Evolutionary conservation across 768 basidiomycete species (phyloP).

Genomic region (Phanerochaete sordida): DNA sequence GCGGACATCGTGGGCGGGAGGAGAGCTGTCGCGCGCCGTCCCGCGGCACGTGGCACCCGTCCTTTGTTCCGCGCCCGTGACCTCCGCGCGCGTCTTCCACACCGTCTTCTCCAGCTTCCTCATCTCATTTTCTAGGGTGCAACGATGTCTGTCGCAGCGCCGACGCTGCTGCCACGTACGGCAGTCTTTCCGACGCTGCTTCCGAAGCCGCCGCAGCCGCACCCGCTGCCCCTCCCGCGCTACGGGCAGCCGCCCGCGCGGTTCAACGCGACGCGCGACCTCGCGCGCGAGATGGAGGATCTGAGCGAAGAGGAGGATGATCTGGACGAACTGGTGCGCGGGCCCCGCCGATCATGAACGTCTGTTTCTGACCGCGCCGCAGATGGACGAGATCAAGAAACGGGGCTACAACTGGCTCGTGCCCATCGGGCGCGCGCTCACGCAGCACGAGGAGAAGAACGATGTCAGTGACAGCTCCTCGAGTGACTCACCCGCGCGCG

Average conservation of each 20-base stretch:
- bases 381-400: constrained; percentile 61
- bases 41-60: neutral
- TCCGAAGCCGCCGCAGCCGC: constrained; percentile 61
- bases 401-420: constrained; percentile 66
- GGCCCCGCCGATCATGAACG: neutral
- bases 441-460: constrained; percentile 81
- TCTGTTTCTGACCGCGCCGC: neutral
- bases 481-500: neutral
- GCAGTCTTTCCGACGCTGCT: constrained; percentile 62
- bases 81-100: neutral
- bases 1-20: neutral
- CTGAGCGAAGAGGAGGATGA: constrained; percentile 82
- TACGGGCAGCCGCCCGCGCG: constrained; percentile 48
- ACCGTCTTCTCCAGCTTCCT: neutral
- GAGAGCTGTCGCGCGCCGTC: neutral
- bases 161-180: constrained; percentile 71
- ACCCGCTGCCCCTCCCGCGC: constrained; percentile 55
- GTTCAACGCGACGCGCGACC: constrained; percentile 61
- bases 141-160: constrained; percentile 52
- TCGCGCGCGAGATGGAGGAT: constrained; percentile 77
- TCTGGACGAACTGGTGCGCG: constrained; percentile 67
- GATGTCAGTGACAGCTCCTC: constrained; percentile 42
- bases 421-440: constrained; percentile 70
- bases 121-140: neutral
- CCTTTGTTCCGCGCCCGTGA: neutral